phyloP scores from a whole-genome alignment of 495 filamentous ascomycete genomes.

The Tuber magnatum region DNA sequence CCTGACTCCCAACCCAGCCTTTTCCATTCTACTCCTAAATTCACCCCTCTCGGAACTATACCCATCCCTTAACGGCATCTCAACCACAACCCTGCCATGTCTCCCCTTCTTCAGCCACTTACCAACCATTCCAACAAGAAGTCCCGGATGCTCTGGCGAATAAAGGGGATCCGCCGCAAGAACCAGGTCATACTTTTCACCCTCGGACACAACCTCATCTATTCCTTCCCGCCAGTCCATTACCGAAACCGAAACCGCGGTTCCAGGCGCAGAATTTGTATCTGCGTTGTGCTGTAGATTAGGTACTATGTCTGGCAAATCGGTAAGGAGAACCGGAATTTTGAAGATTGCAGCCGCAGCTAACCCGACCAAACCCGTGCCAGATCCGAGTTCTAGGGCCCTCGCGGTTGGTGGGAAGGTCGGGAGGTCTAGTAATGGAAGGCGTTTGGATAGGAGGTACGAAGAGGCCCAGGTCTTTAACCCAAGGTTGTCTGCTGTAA shows the following conservation, averaged over 20 bases:
- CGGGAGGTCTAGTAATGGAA: conserved; percentile 42
- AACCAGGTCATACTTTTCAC: conserved; percentile 53
- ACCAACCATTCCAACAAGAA: conserved; percentile 54
- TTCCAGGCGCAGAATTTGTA: conserved; percentile 48
- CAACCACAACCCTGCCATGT: conserved; percentile 53
- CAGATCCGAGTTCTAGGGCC: conserved; percentile 58
- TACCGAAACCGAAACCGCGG: conserved; percentile 47
- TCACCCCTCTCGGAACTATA: conserved; percentile 51
- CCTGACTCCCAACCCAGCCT: conserved; percentile 49
- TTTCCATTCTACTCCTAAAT: conserved; percentile 51
- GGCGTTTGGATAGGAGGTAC: conserved; percentile 71
- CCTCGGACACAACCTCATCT: conserved; percentile 21
- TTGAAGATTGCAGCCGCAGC: conserved; percentile 44
- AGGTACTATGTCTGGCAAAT: conserved; percentile 60
- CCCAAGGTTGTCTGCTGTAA: conserved; percentile 81
- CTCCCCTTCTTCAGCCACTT: conserved; percentile 48
- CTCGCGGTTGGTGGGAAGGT: conserved; percentile 10
- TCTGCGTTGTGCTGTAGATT: conserved; percentile 59
- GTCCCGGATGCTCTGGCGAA: conserved; percentile 56
- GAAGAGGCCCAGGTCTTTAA: conserved; percentile 90
- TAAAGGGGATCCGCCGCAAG: conserved; percentile 69
- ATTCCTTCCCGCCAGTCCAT: conserved; percentile 58
- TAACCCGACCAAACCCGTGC: conserved; percentile 58
- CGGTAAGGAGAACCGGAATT: conserved; percentile 52
- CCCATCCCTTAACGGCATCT: conserved; percentile 58